Conservation (phyloP, 2,329 filamentous ascomycete genomes). For the Paecilomyces sp. region DNA sequence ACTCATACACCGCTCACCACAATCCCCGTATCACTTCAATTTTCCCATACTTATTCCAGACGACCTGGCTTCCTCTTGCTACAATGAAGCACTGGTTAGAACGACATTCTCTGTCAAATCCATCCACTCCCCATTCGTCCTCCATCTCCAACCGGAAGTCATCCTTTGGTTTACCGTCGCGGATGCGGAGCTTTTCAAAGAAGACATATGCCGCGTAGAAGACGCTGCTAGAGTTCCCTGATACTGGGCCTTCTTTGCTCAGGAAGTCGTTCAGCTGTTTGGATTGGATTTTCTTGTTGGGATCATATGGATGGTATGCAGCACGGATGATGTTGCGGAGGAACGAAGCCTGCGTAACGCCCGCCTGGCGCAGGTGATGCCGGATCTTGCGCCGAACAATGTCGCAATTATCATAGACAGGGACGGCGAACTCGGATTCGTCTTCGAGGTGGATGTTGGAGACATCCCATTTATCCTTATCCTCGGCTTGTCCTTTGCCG, state of each 20-base stretch:
- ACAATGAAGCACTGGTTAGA: not conserved
- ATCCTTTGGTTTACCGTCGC: constrained; percentile 45
- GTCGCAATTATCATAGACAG: constrained; percentile 52
- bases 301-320: constrained; percentile 41
- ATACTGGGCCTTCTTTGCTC: constrained; percentile 40
- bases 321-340: constrained; percentile 17
- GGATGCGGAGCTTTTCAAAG: constrained; percentile 53
- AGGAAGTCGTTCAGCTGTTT: constrained; percentile 44
- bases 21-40: not conserved
- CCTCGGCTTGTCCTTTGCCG: constrained; percentile 6
- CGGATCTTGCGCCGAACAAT: constrained; percentile 52
- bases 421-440: constrained; percentile 41
- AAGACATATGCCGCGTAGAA: constrained; percentile 53
- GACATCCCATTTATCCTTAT: constrained; percentile 30
- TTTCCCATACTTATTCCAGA: not conserved
- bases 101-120: constrained; percentile 2
- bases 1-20: not conserved
- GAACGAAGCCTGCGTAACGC: constrained; percentile 47
- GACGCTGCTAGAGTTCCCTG: constrained; percentile 42
- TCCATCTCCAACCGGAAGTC: constrained; percentile 50
- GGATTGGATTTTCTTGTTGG: constrained; percentile 25
- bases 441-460: constrained; percentile 38
- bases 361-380: constrained; percentile 40
- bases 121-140: constrained; percentile 16
- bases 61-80: not conserved